A percentile compares a stretch with the other conserved stretches of the same genome.
phyloP scores from a whole-genome alignment of 2,329 filamentous ascomycete genomes.

The Sphaerostilbella broomeana region DNA sequence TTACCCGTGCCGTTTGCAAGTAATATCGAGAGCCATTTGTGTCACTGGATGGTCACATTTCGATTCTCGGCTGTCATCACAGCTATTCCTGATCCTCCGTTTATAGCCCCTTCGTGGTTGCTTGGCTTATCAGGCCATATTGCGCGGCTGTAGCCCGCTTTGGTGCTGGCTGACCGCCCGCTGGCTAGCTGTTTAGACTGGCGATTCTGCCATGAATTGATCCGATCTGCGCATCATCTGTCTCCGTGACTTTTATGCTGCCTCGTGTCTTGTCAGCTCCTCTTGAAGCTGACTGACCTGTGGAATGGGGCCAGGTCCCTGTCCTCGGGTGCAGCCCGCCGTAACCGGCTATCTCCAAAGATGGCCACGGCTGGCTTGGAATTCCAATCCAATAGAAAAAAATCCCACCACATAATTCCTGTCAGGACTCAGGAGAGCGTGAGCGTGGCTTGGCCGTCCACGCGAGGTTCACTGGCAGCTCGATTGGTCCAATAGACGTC shows the following conservation, averaged over 20 bases:
- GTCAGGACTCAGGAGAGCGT: slow-evolving; percentile 9
- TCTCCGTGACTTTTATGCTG: too few relatives aligned
- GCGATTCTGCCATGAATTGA: too few relatives aligned
- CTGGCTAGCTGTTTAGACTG: not conserved
- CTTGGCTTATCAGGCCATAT: slow-evolving; percentile 3
- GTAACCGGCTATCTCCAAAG: too few relatives aligned
- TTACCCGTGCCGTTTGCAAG: slow-evolving; percentile 11
- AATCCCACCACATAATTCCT: not conserved
- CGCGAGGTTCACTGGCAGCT: slow-evolving; percentile 7
- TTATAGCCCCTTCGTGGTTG: not conserved
- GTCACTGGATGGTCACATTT: slow-evolving; percentile 6
- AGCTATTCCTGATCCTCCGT: not conserved
- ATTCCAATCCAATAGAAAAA: too few relatives aligned
- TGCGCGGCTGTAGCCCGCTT: slow-evolving; percentile 7
- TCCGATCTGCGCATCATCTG: too few relatives aligned
- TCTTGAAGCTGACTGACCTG: too few relatives aligned
- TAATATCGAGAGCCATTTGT: too few relatives aligned
- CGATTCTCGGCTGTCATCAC: not conserved
- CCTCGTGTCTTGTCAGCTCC: too few relatives aligned
- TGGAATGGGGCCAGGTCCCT: too few relatives aligned
- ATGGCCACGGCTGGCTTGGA: too few relatives aligned
- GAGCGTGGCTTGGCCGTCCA: slow-evolving; percentile 11
- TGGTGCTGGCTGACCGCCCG: slow-evolving; percentile 4
- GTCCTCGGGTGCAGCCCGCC: too few relatives aligned
- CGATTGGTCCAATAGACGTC: slow-evolving; percentile 2